These are phyloP conservation scores for Monosporascus sp. DNA, from an alignment of 2,329 filamentous ascomycete genomes.

Conservation along the genomic window DNA sequence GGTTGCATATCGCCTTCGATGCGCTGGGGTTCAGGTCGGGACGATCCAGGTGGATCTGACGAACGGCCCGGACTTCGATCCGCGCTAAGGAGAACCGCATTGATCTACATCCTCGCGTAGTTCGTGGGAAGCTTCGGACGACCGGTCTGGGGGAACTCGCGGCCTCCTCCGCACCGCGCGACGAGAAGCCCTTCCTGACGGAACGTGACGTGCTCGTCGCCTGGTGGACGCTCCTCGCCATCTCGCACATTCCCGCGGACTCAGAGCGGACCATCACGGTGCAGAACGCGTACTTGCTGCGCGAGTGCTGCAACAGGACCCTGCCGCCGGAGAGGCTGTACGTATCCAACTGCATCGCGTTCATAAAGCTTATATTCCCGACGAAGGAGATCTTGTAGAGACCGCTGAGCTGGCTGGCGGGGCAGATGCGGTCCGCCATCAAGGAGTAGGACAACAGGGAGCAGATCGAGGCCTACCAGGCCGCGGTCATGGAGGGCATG, in stretches of 20 bases:
- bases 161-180: no score
- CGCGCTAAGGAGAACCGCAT: no score
- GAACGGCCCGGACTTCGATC: no score
- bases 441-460: conserved; percentile 24
- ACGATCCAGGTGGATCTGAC: no score
- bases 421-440: conserved; percentile 23
- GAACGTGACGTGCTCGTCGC: conserved; percentile 33
- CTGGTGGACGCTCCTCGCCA: conserved; percentile 28
- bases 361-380: conserved; percentile 16
- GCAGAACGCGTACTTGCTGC: conserved; percentile 27
- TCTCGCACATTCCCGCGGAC: conserved; percentile 15
- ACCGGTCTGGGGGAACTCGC: no score
- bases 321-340: conserved; percentile 19
- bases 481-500: conserved; percentile 13
- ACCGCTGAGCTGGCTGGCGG: conserved; percentile 26
- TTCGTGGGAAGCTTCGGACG: no score
- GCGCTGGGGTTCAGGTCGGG: conserved; percentile 25
- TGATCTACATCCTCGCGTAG: no score
- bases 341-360: conserved; percentile 25
- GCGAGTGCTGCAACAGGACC: conserved; percentile 14
- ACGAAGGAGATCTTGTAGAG: conserved; percentile 19
- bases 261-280: conserved; percentile 22
- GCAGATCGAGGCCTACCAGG: conserved; percentile 30
- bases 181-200: conserved; percentile 24
- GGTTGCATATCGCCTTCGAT: conserved; percentile 36